Conservation (phyloP, 2,329 filamentous ascomycete genomes). For the Aspergillus floridensis region DNA sequence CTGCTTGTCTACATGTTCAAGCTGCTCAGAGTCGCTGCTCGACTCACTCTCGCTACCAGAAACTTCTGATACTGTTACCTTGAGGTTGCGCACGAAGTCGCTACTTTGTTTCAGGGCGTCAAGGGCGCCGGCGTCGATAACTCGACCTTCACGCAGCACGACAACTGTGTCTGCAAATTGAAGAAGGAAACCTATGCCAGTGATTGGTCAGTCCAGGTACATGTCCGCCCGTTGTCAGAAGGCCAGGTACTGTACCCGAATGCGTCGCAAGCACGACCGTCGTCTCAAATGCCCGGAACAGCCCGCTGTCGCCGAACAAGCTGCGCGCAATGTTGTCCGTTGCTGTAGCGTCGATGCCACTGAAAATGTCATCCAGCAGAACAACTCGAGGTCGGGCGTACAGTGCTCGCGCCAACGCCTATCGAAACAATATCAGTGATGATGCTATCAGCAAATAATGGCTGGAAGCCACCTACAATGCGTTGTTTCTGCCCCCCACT, state of each 20-base stretch:
- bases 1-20: not conserved
- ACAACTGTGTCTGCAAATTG: not conserved
- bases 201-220: not conserved
- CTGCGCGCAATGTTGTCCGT: slow-evolving; percentile 40
- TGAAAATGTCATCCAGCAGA: slow-evolving; percentile 49
- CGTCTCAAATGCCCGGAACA: not conserved
- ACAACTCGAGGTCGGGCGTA: slow-evolving; percentile 44
- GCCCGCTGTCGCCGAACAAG: slow-evolving; percentile 16
- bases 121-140: not conserved
- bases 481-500: slow-evolving; percentile 50
- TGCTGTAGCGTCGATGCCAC: slow-evolving; percentile 44
- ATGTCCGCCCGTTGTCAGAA: no score
- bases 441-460: no score
- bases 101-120: not conserved
- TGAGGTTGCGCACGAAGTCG: not conserved
- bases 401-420: slow-evolving; percentile 43
- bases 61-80: not conserved
- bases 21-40: not conserved
- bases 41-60: not conserved
- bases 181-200: not conserved
- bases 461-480: slow-evolving; percentile 25
- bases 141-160: not conserved
- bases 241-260: not conserved
- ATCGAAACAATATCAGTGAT: not conserved
- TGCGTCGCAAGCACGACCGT: not conserved